Evolutionary conservation across 2,329 filamentous ascomycete genomes (phyloP), one percentile per base, ranked within the genome.

Genomic region (Sclerotinia glacialis): DNA sequence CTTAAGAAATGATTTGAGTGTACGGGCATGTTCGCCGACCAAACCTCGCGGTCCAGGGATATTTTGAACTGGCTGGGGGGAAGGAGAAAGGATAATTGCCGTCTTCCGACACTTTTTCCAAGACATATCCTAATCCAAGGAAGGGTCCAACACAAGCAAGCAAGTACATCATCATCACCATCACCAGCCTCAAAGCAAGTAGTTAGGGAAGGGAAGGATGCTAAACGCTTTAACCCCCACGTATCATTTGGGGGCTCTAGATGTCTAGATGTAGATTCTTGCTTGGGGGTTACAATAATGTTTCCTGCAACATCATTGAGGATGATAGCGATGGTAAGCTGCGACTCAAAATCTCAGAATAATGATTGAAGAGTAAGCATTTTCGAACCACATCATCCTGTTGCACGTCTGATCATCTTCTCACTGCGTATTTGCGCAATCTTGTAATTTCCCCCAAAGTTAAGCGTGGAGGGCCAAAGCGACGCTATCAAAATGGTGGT

Each of bases 1-100:
- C 52, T 37, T 37, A 23, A 14, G 31, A 7, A 53, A 40, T 50
- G 40, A 44, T 11, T 11, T 37, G 14, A 18, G 34, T 37, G 28
- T 21, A 50, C n/a, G 42, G 34, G n/a, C 37, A 12, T 50, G 63
- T 49, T 65, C 63, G 63, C 63, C 63, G 63, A 65, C 63, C 54
- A 60, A 49, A 52, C n/a, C 37, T 58, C 31, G 53, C 59, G 42
- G 47, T 34, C 26, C 62, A 65, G 44, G 63, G 53, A 31, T 65
- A 40, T 26, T 21, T 34, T n/a, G 16, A 42, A 58, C 55, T 64
- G 50, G 50, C 55, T 64, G 50, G 50, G 37, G 26, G 46, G 34
- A 46, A 40, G 28, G 55, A 42, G 37, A 47, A 40, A 46, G 63
- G 52, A 50, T 59, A 31, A 37, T 60, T 34, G 54, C 52, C 54